Conservation (phyloP, 495 filamentous ascomycete species). For the Podospora comata region DNA sequence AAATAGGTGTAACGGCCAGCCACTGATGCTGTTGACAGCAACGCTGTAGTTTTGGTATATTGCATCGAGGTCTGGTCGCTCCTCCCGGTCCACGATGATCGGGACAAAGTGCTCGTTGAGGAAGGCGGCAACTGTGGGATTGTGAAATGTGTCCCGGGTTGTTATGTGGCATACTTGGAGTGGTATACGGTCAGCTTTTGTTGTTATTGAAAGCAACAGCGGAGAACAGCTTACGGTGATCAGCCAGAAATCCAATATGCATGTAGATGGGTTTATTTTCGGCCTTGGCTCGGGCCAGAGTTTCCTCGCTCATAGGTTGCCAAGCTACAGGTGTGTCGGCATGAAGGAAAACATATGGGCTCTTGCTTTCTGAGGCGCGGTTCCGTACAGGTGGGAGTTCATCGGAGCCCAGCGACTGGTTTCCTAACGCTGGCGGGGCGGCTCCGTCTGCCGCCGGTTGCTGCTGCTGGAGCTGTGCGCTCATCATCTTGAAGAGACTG, state of each 20-base stretch:
- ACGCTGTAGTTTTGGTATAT: slow-evolving; percentile 99
- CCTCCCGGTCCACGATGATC: slow-evolving; percentile 90
- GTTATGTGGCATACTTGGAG: slow-evolving; percentile 86
- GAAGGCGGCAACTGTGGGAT: slow-evolving; percentile 71
- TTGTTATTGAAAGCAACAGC: not conserved
- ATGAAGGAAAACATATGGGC: slow-evolving; percentile 80
- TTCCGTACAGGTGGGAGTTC: slow-evolving; percentile 53
- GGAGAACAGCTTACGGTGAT: slow-evolving; percentile 68
- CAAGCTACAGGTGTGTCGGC: slow-evolving; percentile 85
- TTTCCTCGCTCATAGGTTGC: slow-evolving; percentile 81
- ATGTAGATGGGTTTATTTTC: slow-evolving; percentile 87
- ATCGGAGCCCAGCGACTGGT: not conserved
- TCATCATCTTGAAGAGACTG: slow-evolving; percentile 26
- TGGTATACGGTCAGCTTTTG: slow-evolving; percentile 11
- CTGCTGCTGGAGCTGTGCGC: slow-evolving; percentile 26
- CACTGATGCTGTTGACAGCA: slow-evolving; percentile 85
- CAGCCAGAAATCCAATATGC: slow-evolving; percentile 93
- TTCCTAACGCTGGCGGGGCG: not conserved
- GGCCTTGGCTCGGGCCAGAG: slow-evolving; percentile 70
- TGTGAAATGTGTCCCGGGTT: slow-evolving; percentile 89
- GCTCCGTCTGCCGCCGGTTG: slow-evolving; percentile 7
- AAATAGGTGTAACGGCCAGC: slow-evolving; percentile 97
- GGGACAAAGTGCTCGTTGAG: slow-evolving; percentile 89
- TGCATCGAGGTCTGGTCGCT: slow-evolving; percentile 90
- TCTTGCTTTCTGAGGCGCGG: slow-evolving; percentile 67